phyloP scores from a whole-genome alignment of 2,329 filamentous ascomycete species.

The Xylaria sp. region DNA sequence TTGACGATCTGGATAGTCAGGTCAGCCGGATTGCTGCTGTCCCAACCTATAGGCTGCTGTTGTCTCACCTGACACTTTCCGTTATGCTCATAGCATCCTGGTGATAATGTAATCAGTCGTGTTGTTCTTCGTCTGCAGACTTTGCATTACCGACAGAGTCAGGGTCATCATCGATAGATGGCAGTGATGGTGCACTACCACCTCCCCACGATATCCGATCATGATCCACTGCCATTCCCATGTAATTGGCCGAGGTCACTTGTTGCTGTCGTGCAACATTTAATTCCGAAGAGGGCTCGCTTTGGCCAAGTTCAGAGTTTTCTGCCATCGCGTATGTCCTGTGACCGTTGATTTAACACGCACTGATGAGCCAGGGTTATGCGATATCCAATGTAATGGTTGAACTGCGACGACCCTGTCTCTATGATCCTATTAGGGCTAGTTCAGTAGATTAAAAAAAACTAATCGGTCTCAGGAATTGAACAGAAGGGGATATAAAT shows the following conservation, averaged over 20 bases:
- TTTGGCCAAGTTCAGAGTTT: not conserved
- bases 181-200: constrained; percentile 43
- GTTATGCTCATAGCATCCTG: constrained; percentile 36
- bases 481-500: not conserved
- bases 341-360: not conserved
- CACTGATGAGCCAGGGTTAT: not conserved
- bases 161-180: constrained; percentile 43
- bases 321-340: constrained; percentile 5
- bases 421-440: not conserved
- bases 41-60: not conserved
- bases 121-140: not conserved
- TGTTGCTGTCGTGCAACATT: constrained; percentile 5
- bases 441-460: not conserved
- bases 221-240: constrained; percentile 24
- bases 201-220: constrained; percentile 43
- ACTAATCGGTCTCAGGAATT: not conserved
- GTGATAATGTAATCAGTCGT: constrained; percentile 18
- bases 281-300: not conserved
- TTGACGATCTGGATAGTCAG: constrained; percentile 42
- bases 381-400: not conserved
- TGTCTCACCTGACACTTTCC: constrained; percentile 33
- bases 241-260: not conserved
- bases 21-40: constrained; percentile 8
- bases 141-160: constrained; percentile 35
- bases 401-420: not conserved